Evolutionary conservation across 768 basidiomycete genomes (phyloP).

Genomic region (Termitomyces titanicus): DNA sequence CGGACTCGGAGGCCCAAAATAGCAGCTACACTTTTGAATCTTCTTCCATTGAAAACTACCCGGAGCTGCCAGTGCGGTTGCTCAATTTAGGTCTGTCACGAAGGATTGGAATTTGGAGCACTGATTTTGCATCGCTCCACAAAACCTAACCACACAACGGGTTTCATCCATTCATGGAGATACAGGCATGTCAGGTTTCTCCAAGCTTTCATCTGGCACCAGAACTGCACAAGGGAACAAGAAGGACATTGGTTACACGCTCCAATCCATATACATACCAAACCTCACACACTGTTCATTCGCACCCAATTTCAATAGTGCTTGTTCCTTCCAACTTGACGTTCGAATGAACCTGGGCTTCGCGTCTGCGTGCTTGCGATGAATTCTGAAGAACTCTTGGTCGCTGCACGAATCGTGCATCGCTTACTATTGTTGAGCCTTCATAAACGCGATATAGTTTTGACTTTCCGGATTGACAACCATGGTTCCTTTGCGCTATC

Average conservation of each 20-base stretch:
- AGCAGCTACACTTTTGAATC: background rate
- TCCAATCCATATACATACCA: background rate
- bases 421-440: background rate
- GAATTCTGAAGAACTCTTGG: background rate
- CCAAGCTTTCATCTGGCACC: background rate
- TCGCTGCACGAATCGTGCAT: background rate
- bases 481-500: slow-evolving; percentile 3
- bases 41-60: background rate
- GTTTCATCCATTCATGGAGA: background rate
- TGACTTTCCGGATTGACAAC: background rate
- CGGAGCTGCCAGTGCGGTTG: background rate
- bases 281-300: background rate
- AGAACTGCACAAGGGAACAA: background rate
- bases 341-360: background rate
- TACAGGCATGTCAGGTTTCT: background rate
- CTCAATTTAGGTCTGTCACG: background rate
- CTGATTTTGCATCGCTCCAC: background rate
- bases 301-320: background rate
- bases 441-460: background rate
- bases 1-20: no score
- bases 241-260: background rate
- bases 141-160: background rate
- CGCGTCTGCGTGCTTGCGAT: background rate
- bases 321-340: background rate
- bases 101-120: background rate